Evolutionary conservation across 768 basidiomycete species (phyloP), one percentile per base, ranked within the genome.

Genomic region (Megacollybia marginata): DNA sequence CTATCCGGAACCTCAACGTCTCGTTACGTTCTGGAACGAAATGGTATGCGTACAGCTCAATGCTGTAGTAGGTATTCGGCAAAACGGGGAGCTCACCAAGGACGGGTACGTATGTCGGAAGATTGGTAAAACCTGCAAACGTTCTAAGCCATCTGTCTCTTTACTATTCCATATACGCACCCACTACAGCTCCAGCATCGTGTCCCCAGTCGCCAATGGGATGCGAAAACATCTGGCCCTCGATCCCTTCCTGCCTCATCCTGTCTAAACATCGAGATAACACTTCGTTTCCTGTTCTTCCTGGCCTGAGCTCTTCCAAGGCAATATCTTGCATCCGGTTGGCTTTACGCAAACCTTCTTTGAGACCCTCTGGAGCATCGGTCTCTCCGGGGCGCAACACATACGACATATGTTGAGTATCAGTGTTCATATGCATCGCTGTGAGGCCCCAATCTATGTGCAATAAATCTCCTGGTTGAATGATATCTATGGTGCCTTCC

Each of bases 161-260:
- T 44, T 19, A 13, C 20, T 23, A 33, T 11, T 48, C 16, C 36
- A 45, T 19, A 52, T 50, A 49, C 68, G 56, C 57, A 67, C 75
- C 75, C 19, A 78, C 73, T 12, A 76, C 69, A 43, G 73, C 69
- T 2, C 76, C 77, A 12, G 76, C 71, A 36, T 71, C 69, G 58
- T 80, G 77, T 13, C 77, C 78, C 68, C 72, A 79, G 54, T 77
- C 76, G 20, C 78, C 74, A 38, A 80, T 78, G 7, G 78, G 75
- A 62, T 80, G 76, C 32, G 63, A 74, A 53, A 72, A 80, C 31
- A 79, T 69, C 55, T 72, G 69, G 0, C 78, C 78, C 33, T 71
- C 56, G 44, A 80, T 69, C 4, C 64, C 69, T 55, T 75, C 72
- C 10, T 49, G 42, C 48, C 65, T 62, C 75, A 79, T 79, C 52